A percentile compares a stretch with the other conserved stretches of the same genome.
Evolutionary conservation across 1,139 yeast species (phyloP).

Genomic region (Magnusiomyces suaveolens): DNA sequence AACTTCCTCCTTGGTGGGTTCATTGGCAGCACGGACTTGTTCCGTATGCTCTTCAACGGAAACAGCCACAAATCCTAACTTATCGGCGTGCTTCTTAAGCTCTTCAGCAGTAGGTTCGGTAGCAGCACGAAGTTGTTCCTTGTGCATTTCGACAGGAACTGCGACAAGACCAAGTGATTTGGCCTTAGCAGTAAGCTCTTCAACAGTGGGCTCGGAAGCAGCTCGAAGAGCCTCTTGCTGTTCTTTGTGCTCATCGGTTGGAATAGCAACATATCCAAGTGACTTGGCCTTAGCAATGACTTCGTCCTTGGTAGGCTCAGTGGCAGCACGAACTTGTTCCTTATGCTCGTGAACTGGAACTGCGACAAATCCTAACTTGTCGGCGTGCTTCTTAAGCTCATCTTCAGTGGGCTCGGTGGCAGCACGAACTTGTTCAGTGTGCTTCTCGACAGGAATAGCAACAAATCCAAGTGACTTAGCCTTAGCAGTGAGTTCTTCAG

Average conservation of each 20-base stretch:
- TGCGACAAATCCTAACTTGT: slow-evolving; percentile 8
- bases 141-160: slow-evolving; percentile 29
- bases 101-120: slow-evolving; percentile 20
- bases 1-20: slow-evolving; percentile 8
- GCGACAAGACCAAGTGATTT: slow-evolving; percentile 24
- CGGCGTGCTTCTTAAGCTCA: slow-evolving; percentile 17
- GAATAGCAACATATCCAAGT: slow-evolving; percentile 7
- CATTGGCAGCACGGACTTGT: slow-evolving; percentile 5
- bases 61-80: slow-evolving; percentile 29
- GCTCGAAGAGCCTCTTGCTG: slow-evolving; percentile 16
- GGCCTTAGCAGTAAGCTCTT: slow-evolving; percentile 28
- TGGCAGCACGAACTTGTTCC: slow-evolving; percentile 10
- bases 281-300: slow-evolving; percentile 9
- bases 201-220: slow-evolving; percentile 17
- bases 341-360: slow-evolving; percentile 6
- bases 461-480: slow-evolving; percentile 25
- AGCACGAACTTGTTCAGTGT: slow-evolving; percentile 5
- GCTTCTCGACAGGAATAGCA: slow-evolving; percentile 22
- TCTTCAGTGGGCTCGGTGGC: slow-evolving; percentile 21
- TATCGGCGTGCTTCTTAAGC: slow-evolving; percentile 15
- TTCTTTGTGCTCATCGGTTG: slow-evolving; percentile 13
- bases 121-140: slow-evolving; percentile 20
- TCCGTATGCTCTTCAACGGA: slow-evolving; percentile 15
- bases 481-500: slow-evolving; percentile 17
- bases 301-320: slow-evolving; percentile 9